Conservation (phyloP, 2,329 filamentous ascomycete genomes). For the Aspergillus sp. region DNA sequence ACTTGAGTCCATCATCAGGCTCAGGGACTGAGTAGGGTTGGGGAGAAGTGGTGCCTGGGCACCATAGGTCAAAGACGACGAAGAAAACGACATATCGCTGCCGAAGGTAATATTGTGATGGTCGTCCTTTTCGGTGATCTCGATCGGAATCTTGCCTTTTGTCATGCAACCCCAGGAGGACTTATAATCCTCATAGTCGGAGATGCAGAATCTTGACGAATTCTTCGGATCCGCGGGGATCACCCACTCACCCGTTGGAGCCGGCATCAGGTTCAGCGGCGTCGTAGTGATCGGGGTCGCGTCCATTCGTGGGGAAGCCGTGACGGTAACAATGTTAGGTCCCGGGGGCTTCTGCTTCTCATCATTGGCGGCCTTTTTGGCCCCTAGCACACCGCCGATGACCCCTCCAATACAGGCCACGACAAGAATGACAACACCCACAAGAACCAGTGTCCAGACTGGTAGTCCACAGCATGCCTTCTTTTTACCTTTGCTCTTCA, state of each 20-base stretch:
- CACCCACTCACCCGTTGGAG: slow-evolving; percentile 50
- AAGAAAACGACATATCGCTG: slow-evolving; percentile 29
- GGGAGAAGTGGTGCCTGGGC: slow-evolving; percentile 56
- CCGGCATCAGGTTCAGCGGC: slow-evolving; percentile 41
- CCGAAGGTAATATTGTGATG: slow-evolving; percentile 36
- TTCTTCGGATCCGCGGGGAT: slow-evolving; percentile 49
- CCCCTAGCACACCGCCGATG: slow-evolving; percentile 53
- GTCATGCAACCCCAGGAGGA: slow-evolving; percentile 52
- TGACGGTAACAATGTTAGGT: slow-evolving; percentile 44
- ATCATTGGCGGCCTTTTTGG: slow-evolving; percentile 34
- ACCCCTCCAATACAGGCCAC: slow-evolving; percentile 52
- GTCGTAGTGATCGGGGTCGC: slow-evolving; percentile 49
- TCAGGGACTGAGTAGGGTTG: slow-evolving; percentile 45
- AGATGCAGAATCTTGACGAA: slow-evolving; percentile 49
- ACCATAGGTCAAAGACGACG: slow-evolving; percentile 54
- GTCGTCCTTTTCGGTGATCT: slow-evolving; percentile 22
- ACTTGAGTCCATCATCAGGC: slow-evolving; percentile 57
- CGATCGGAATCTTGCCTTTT: slow-evolving; percentile 32
- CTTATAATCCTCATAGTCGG: slow-evolving; percentile 41
- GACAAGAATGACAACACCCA: slow-evolving; percentile 47
- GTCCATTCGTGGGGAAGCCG: slow-evolving; percentile 49
- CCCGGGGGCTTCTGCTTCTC: slow-evolving; percentile 20
- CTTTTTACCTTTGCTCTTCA: slow-evolving; percentile 42
- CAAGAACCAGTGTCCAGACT: slow-evolving; percentile 49
- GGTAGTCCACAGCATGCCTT: slow-evolving; percentile 51